phyloP scores from a whole-genome alignment of 257 asterid genomes.

The Linaria vulgaris region DNA sequence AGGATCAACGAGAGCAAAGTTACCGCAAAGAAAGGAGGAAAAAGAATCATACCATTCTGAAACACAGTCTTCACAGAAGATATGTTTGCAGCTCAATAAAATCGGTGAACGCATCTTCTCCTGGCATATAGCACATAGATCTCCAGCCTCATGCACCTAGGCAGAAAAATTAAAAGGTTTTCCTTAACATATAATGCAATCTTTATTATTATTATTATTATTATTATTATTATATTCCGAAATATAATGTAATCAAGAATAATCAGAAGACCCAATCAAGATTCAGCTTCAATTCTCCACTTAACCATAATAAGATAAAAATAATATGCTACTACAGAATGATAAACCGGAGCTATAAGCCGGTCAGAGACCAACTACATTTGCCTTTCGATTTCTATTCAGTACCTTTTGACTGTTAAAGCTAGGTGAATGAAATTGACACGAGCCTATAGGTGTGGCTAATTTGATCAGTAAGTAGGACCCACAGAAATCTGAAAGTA shows the following conservation, averaged over 20 bases:
- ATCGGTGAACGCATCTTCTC: constrained; percentile 71
- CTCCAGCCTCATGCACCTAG: constrained; percentile 69
- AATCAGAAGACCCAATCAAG: not conserved
- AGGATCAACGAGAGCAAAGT: not conserved
- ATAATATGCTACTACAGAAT: not conserved
- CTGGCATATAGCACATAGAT: constrained; percentile 75
- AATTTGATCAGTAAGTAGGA: constrained; percentile 1
- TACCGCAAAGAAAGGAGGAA: not conserved
- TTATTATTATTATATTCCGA: too few species aligned
- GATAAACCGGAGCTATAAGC: not conserved
- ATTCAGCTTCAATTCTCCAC: not conserved
- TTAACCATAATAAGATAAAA: not conserved
- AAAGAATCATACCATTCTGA: constrained; percentile 57
- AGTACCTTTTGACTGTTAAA: not conserved
- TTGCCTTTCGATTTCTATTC: not conserved
- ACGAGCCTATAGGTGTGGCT: not conserved
- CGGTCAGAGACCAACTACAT: not conserved
- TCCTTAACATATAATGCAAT: constrained; percentile 1
- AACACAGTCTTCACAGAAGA: constrained; percentile 76
- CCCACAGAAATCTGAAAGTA: not conserved
- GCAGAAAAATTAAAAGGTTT: constrained; percentile 10
- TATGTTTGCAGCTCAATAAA: constrained; percentile 60
- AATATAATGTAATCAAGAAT: too few species aligned
- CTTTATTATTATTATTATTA: too few species aligned
- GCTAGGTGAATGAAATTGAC: not conserved